Base-by-base conservation (phyloP, 2,329 filamentous ascomycete genomes). In the Pseudogymnoascus destructans region DNA sequence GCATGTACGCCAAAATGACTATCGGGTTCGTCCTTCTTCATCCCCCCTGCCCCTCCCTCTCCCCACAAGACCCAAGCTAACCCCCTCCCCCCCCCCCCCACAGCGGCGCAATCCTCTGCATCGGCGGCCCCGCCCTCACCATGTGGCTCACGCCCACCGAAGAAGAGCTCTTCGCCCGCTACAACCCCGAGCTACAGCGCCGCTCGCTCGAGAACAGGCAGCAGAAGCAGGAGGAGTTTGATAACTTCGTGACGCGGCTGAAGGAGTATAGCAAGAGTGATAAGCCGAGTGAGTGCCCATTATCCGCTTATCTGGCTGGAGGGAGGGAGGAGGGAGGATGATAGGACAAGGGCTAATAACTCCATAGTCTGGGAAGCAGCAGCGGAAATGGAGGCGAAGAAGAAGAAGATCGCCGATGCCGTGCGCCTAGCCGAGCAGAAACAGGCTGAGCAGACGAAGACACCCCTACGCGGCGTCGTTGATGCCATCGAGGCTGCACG, bases 171-270 rank as follows among this genome's bases (percentile, higher is more conserved):
- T 90, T 95, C 77, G 78, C 89, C 75, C 83, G 79, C 72, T 97
- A 97, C 75, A 97, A 92, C 71, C 92, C 92, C 0, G 93, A 97
- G 32, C 79, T 98, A n/a, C 87, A 93, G 69, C 87, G 88, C 71
- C 82, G 87, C 68, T 90, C 87, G 62, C 75, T 95, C n/a, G 90
- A 91, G 71, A 81, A 84, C 60, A 81, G 89, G 15, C 78, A 85
- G 59, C 82, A 86, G 70, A 80, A 81, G 61, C 82, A 93, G 68
- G 79, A 91, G 71, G 90, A 96, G 60, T 95, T 95, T 66, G 87
- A 96, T 68, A 80, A 90, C 59, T 97, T 95, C 68, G 87, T 96
- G 25, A 79, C 69, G 55, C 83, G 85, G 66, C 73, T 98, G 69
- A 96, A 95, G 77, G 82, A 92, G 66, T 89, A 91, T 70, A 87